These are phyloP conservation scores for Mallotus repandus DNA, from an alignment of 441 rosid species.

Conservation along the genomic window DNA sequence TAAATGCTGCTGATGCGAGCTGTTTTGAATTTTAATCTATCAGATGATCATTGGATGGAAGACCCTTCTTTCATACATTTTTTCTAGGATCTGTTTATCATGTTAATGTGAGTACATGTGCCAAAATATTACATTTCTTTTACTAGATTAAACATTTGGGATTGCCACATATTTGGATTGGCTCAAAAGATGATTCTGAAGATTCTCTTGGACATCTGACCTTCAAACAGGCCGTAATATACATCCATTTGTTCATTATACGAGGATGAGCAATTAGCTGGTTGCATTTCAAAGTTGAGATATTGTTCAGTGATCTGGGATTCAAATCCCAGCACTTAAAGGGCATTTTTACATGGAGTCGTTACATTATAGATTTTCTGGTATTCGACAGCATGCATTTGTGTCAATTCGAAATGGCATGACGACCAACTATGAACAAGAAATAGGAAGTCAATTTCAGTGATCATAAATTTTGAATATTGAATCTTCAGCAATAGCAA, in stretches of 20 bases:
- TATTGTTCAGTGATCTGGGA: too few relatives aligned
- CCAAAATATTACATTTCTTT: not conserved
- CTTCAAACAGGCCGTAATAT: not conserved
- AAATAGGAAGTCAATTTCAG: not conserved
- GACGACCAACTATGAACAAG: not conserved
- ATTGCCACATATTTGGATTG: not conserved
- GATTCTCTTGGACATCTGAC: not conserved
- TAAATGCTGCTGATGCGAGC: not conserved
- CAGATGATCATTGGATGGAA: not conserved
- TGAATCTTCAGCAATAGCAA: too few relatives aligned
- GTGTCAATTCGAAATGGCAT: not conserved
- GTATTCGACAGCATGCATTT: not conserved
- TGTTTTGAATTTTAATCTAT: not conserved
- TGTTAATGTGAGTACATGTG: not conserved
- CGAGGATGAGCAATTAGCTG: not conserved
- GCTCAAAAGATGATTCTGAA: not conserved
- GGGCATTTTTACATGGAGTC: too few relatives aligned
- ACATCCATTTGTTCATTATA: not conserved
- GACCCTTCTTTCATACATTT: not conserved
- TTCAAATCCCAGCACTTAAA: too few relatives aligned
- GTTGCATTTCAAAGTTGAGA: too few relatives aligned
- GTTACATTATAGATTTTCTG: too few relatives aligned
- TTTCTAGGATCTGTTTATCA: not conserved
- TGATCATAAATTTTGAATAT: not conserved
- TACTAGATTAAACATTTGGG: not conserved